Evolutionary conservation across 176 grass and related monocot genomes (phyloP).

Genomic region (Miscanthus lutarioriparius): DNA sequence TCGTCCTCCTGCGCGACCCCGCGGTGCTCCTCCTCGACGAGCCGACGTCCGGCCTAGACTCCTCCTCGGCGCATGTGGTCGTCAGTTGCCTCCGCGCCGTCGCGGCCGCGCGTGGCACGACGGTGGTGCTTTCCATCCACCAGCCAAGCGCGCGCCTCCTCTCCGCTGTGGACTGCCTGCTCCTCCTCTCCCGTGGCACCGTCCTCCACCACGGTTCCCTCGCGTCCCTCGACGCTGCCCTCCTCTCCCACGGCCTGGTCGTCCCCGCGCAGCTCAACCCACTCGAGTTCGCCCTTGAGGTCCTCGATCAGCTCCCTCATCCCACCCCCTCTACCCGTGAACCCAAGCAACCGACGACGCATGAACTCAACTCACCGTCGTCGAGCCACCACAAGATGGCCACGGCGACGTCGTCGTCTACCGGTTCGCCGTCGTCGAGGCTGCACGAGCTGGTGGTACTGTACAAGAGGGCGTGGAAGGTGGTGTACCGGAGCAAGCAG

Average conservation of each 20-base stretch:
- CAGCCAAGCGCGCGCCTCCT: conserved; percentile 89
- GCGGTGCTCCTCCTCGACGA: conserved; percentile 86
- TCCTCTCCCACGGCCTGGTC: conserved; percentile 59
- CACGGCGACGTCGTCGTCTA: background rate
- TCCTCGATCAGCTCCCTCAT: conserved; percentile 67
- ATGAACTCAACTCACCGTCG: background rate
- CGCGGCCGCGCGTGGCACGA: conserved; percentile 54
- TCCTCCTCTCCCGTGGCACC: conserved; percentile 77
- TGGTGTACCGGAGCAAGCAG: conserved; percentile 88
- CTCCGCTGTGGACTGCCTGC: conserved; percentile 78
- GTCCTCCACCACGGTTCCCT: conserved; percentile 89
- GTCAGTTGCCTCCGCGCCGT: conserved; percentile 67
- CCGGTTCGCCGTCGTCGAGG: conserved; percentile 44
- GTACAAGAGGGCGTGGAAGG: conserved; percentile 77
- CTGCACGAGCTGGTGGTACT: conserved; percentile 56
- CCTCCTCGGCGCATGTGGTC: conserved; percentile 74
- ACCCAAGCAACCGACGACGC: background rate
- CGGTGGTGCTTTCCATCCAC: conserved; percentile 86
- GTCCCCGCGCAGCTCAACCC: conserved; percentile 82
- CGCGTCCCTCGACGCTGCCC: conserved; percentile 61
- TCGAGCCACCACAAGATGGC: background rate
- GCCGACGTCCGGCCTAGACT: conserved; percentile 87
- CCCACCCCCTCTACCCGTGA: conserved; percentile 32
- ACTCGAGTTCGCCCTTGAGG: conserved; percentile 87
- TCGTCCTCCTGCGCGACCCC: conserved; percentile 71